Evolutionary conservation across 768 basidiomycete species (phyloP), one percentile per base, ranked within the genome.

Genomic region (Mycena rebaudengoi): DNA sequence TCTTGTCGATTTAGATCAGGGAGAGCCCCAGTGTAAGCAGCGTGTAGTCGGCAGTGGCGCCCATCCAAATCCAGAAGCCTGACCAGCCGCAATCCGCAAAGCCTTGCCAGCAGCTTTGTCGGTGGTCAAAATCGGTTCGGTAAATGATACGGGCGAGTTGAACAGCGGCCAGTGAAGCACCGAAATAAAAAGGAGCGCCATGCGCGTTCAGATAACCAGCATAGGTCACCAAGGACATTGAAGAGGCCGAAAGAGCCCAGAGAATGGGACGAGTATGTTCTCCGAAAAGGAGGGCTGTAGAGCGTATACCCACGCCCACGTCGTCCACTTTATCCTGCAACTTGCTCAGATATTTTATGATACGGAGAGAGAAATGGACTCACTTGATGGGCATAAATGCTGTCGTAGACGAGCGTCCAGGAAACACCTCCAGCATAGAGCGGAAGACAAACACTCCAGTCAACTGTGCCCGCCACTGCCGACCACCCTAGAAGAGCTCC

Each of bases 331-430:
- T 99, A 79, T 99, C 98, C 92, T 98, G 74, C 16, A 25, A 29
- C 26, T 25, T n/a, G n/a, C n/a, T n/a, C n/a, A n/a, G 35, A 46
- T 61, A 11, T 40, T 41, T 16, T 18, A 25, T 55, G 35, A 26
- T 26, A 28, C 33, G 33, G 7, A 40, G 21, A 43, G 41, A 43
- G 41, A 54, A 39, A 32, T 37, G 55, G 54, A 44, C 78, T 29
- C 64, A 92, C 95, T 81, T 98, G 97, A 75, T 99, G 98, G 3
- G 98, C 98, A 71, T 99, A 99, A 68, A 99, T 95, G 49, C 91
- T 97, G 70, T 99, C 98, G 73, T 99, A 99, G 2, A 98, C 93
- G 43, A 99, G 85, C 49, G 96, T 96, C 96, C 96, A 99, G 70
- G 88, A 88, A 26, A 96, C 79, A 23, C 94, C 93, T 8, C 96